phyloP scores from a whole-genome alignment of 306 rosid species.

The Abrus pulchellus region DNA sequence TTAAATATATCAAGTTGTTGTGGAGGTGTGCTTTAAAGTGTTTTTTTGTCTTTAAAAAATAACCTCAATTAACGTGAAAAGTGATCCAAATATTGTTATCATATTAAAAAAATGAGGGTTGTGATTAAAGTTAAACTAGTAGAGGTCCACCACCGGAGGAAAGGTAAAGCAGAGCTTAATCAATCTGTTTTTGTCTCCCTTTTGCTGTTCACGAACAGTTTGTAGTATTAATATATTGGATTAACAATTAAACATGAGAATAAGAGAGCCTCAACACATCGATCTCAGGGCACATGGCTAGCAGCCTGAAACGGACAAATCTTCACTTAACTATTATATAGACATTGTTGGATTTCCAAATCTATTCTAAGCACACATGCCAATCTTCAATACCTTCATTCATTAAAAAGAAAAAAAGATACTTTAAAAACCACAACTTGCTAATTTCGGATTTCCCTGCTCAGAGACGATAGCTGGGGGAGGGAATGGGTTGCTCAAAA shows the following conservation, averaged over 20 bases:
- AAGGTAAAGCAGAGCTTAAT: slow-evolving; percentile 20
- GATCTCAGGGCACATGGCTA: slow-evolving; percentile 34
- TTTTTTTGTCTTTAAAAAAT: background rate
- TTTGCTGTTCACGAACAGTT: background rate
- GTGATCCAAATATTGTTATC: background rate
- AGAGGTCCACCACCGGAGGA: slow-evolving; percentile 1
- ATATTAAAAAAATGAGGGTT: background rate
- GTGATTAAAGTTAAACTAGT: background rate
- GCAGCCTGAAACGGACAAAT: background rate
- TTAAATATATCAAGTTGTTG: too few species aligned
- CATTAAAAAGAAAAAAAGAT: too few species aligned
- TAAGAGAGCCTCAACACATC: slow-evolving; percentile 22
- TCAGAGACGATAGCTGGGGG: background rate
- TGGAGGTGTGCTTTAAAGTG: too few species aligned
- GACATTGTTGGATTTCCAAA: slow-evolving; percentile 11
- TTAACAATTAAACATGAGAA: background rate
- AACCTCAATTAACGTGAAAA: background rate
- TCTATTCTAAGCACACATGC: slow-evolving; percentile 33
- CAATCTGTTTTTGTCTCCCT: background rate
- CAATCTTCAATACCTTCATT: background rate
- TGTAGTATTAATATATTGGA: slow-evolving; percentile 19
- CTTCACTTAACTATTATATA: slow-evolving; percentile 14
- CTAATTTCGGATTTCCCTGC: background rate
- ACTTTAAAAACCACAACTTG: slow-evolving; percentile 15
- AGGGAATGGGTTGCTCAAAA: background rate